Conservation (phyloP, 345 rosid genomes). For the Arabis hirsuta region DNA sequence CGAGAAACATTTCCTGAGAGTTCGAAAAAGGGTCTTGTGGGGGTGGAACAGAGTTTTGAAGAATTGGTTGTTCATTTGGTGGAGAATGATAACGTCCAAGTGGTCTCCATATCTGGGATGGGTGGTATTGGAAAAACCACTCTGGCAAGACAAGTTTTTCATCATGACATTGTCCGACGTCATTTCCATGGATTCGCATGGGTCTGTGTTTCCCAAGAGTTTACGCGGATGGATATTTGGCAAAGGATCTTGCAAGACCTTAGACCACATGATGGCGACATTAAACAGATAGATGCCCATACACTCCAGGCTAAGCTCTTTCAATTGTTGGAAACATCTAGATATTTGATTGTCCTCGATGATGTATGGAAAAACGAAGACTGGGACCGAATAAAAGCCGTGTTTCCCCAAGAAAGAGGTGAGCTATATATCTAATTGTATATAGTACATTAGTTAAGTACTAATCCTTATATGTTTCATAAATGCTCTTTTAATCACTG, state of each 20-base stretch:
- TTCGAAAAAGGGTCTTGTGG: constrained; percentile 43
- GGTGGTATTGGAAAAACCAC: constrained; percentile 61
- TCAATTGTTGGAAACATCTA: constrained; percentile 15
- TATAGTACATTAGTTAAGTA: neutral
- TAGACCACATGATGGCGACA: constrained; percentile 12
- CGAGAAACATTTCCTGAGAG: constrained; percentile 36
- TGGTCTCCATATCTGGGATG: constrained; percentile 52
- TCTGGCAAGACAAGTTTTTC: constrained; percentile 40
- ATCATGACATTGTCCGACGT: constrained; percentile 24
- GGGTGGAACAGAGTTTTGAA: constrained; percentile 36
- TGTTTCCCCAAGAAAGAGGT: constrained; percentile 35
- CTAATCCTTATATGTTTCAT: neutral
- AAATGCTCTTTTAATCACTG: neutral
- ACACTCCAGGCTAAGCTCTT: constrained; percentile 26
- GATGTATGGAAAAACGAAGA: constrained; percentile 46
- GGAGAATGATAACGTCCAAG: neutral
- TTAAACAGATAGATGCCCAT: constrained; percentile 8
- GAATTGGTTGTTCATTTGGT: constrained; percentile 34
- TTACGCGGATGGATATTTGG: constrained; percentile 36
- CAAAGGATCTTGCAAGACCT: constrained; percentile 40
- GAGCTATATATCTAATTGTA: neutral
- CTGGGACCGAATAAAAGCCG: constrained; percentile 40
- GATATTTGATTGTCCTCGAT: constrained; percentile 50
- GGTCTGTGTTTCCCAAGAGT: constrained; percentile 47
- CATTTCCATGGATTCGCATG: constrained; percentile 43